Percentiles rank a stretch among this genome's conserved stretches.
phyloP scores from a whole-genome alignment of 192 early-diverging fungal genomes.

The Entomortierella lignicola region DNA sequence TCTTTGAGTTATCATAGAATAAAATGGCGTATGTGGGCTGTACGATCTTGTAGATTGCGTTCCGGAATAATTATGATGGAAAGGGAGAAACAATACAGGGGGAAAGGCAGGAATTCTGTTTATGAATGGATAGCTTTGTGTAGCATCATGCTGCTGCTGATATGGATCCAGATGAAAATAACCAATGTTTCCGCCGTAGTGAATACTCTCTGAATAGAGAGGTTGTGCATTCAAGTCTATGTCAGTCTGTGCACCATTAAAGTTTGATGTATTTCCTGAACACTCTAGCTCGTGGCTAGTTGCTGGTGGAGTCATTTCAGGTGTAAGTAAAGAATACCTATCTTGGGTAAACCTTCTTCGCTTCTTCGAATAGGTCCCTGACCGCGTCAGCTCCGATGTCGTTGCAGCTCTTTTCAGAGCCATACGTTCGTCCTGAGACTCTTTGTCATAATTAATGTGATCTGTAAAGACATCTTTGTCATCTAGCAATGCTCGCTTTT shows the following conservation, averaged over 20 bases:
- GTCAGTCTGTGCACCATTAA: background rate
- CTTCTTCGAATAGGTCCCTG: background rate
- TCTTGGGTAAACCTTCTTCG: background rate
- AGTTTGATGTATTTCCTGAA: no score
- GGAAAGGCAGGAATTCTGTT: background rate
- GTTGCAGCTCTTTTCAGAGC: background rate
- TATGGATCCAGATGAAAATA: background rate
- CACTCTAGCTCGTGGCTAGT: background rate
- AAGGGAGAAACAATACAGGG: background rate
- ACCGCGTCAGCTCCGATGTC: background rate
- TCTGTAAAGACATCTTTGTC: background rate
- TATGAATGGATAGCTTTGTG: background rate
- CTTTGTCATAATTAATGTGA: background rate
- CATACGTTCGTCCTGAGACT: background rate
- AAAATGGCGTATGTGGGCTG: background rate
- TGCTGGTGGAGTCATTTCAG: slow-evolving; percentile 1
- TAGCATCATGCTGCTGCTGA: background rate
- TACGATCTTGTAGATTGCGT: background rate
- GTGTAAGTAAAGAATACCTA: slow-evolving; percentile 1
- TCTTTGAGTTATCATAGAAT: background rate
- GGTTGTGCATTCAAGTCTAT: background rate
- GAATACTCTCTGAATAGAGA: background rate
- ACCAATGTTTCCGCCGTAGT: background rate
- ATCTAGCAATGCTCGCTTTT: background rate
- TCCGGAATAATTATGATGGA: background rate